Conservation (phyloP, 2,329 filamentous ascomycete species). For the Fusarium verticillioides region DNA sequence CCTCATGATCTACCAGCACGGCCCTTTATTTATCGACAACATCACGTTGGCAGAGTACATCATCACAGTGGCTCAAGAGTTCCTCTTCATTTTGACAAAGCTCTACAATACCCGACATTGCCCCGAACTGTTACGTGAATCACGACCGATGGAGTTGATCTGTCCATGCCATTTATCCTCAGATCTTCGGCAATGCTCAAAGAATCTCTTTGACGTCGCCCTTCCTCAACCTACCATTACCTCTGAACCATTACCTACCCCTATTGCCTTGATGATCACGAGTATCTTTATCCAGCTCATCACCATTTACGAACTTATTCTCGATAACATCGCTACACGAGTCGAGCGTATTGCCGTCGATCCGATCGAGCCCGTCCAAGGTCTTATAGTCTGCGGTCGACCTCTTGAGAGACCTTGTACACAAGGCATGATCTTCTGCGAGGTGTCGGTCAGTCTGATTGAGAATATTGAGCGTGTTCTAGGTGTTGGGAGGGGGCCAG, state of each 20-base stretch:
- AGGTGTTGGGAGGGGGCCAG: not conserved
- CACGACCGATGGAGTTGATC: not conserved
- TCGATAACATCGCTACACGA: not conserved
- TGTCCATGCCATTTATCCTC: not conserved
- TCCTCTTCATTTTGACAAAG: not conserved
- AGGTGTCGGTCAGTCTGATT: not conserved
- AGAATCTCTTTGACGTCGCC: rapidly evolving
- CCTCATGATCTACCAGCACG: not conserved
- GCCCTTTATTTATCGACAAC: not conserved
- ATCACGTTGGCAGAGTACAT: not conserved
- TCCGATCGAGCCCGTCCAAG: rapidly evolving
- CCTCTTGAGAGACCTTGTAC: not conserved
- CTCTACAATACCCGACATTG: rapidly evolving
- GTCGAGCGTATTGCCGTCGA: not conserved
- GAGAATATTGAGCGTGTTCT: not conserved
- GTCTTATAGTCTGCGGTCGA: not conserved
- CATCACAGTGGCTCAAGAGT: not conserved
- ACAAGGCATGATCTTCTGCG: not conserved
- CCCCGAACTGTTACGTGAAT: rapidly evolving
- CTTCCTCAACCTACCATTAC: not conserved
- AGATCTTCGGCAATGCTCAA: not conserved
- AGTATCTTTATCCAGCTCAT: not conserved
- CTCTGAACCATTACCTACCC: not conserved
- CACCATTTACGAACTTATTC: not conserved
- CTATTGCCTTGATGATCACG: not conserved